Conservation (phyloP, 495 filamentous ascomycete species). For the Cryomyces minteri region DNA sequence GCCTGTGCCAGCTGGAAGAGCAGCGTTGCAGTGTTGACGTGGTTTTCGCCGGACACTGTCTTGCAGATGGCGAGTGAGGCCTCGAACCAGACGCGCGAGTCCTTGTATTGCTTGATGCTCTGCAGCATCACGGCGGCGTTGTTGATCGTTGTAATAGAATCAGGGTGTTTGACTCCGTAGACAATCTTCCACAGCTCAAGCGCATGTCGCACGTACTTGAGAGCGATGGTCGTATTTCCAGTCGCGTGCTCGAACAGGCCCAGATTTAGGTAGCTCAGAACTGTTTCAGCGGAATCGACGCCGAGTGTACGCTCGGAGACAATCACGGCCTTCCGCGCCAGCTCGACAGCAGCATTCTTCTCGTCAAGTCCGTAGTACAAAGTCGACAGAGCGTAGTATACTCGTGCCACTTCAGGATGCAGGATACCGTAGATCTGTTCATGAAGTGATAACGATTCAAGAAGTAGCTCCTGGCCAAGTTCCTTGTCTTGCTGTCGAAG, state of each 20-base stretch:
- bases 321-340: conserved; percentile 90
- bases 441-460: conserved; percentile 88
- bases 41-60: conserved; percentile 66
- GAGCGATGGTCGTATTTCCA: conserved; percentile 66
- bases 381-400: conserved; percentile 89
- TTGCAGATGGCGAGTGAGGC: conserved; percentile 75
- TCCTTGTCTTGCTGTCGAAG: conserved; percentile 90
- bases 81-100: conserved; percentile 94
- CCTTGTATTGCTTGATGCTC: conserved; percentile 73
- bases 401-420: conserved; percentile 88
- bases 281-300: conserved; percentile 82
- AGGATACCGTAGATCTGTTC: conserved; percentile 98
- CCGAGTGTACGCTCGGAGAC: conserved; percentile 89
- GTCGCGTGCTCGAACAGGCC: conserved; percentile 87
- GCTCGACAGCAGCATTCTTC: conserved; percentile 84
- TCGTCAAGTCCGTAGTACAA: conserved; percentile 91
- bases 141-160: conserved; percentile 97
- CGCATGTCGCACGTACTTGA: conserved; percentile 78
- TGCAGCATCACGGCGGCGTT: conserved; percentile 98
- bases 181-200: conserved; percentile 94
- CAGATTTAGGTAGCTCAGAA: conserved; percentile 88
- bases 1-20: conserved; percentile 95
- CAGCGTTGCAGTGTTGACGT: conserved; percentile 85
- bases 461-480: conserved; percentile 83
- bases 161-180: conserved; percentile 83